These are phyloP conservation scores for Cinchona pubescens DNA, from an alignment of 257 asterid species.

Conservation along the genomic window DNA sequence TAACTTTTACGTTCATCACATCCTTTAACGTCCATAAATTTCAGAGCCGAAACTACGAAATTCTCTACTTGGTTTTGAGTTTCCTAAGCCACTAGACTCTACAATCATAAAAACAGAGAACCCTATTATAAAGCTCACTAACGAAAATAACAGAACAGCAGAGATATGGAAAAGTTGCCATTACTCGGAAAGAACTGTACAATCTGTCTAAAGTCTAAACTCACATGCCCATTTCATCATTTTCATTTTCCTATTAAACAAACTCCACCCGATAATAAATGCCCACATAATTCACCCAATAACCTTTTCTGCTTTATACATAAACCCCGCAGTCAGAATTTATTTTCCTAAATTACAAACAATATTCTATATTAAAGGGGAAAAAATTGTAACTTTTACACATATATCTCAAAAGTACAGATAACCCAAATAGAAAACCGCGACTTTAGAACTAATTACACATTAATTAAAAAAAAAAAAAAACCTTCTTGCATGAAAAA, in stretches of 20 bases:
- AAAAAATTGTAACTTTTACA: too few species aligned
- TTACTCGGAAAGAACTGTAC: background rate
- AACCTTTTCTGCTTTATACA: background rate
- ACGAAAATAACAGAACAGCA: background rate
- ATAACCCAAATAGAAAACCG: background rate
- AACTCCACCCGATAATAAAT: background rate
- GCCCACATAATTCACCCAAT: background rate
- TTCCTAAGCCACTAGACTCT: conserved; percentile 25
- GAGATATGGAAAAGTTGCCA: background rate
- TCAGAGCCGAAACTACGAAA: conserved; percentile 30
- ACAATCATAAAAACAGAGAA: conserved; percentile 12
- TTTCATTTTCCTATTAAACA: background rate
- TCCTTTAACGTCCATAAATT: conserved; percentile 24
- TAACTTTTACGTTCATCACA: conserved; percentile 36
- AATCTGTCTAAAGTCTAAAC: too few species aligned
- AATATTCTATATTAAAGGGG: background rate
- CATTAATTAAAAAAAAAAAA: too few species aligned
- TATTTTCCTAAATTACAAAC: background rate
- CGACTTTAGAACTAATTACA: background rate
- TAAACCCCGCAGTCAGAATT: background rate
- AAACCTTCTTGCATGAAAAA: background rate
- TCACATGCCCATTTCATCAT: background rate
- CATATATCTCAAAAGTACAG: background rate
- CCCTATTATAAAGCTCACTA: conserved; percentile 9
- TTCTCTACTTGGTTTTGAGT: conserved; percentile 28